Evolutionary conservation across 441 rosid genomes (phyloP), one percentile per base, ranked within the genome.

Genomic region (Aleurites moluccanus): DNA sequence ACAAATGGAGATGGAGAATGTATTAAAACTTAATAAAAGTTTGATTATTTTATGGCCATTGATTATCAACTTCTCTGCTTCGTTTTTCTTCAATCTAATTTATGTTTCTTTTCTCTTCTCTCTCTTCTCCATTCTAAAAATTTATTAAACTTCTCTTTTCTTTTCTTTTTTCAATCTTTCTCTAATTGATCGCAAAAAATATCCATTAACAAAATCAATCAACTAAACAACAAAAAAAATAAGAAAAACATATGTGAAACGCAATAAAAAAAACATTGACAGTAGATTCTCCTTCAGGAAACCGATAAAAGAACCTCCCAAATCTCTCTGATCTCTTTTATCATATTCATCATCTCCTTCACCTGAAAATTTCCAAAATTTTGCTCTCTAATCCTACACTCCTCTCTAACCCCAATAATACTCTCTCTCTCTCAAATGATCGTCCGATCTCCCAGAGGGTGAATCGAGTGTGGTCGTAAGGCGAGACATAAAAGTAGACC

Each of bases 211-310:
- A 16, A 18, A n/a, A n/a, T n/a, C n/a, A n/a, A n/a, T n/a, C n/a
- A n/a, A n/a, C n/a, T n/a, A n/a, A n/a, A n/a, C n/a, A 75, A 57
- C 47, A 50, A 49, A 2, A 57, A 44, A n/a, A 6, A 66, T 20
- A 10, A n/a, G 61, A 4, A 27, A 73, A 50, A 77, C 90, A 30
- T 87, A 91, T 98, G 87, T 33, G 99, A 96, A 79, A 96, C 95
- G 20, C 98, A 97, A 82, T 96, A n/a, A n/a, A 98, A 67, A 87
- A 96, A 62, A 96, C 98, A 69, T 96, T 98, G 70, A 98, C 97
- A 67, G 97, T 97, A 60, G 99, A 96, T 78, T 96, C 98, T 15
- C 98, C 99, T 74, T 93, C 99, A n/a, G 97, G 98, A 67, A 93
- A 96, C 30, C 99, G 86, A 73, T 89, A 93, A 64, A 87, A 96